Evolutionary conservation across 164 flowering plant species (phyloP).

Genomic region (Protea cynaroides): DNA sequence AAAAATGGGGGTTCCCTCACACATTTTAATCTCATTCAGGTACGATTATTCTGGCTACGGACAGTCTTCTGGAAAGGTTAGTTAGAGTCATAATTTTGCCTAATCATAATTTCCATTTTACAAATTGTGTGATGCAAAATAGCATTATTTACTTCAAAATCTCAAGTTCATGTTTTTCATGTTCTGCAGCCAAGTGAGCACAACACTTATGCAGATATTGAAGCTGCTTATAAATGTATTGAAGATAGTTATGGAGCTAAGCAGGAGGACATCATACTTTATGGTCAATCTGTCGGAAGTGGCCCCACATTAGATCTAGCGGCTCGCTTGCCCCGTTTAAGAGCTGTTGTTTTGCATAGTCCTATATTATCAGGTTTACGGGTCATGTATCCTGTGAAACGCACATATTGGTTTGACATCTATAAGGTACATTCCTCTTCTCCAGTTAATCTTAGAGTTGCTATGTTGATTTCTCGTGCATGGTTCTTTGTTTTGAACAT

Average conservation of each 20-base stretch:
- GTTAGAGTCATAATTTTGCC: constrained; percentile 12
- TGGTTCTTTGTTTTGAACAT: constrained; percentile 3
- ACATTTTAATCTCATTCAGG: constrained; percentile 34
- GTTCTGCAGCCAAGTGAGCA: constrained; percentile 80
- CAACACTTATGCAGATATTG: constrained; percentile 89
- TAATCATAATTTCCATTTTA: background rate
- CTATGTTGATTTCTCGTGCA: background rate
- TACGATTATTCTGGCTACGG: constrained; percentile 95
- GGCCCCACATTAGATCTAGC: constrained; percentile 91
- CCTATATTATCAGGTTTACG: constrained; percentile 91
- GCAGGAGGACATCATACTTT: constrained; percentile 80
- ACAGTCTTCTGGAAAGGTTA: constrained; percentile 84
- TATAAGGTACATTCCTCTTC: constrained; percentile 56
- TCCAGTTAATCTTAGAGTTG: background rate
- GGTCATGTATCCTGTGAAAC: constrained; percentile 95
- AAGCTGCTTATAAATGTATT: constrained; percentile 85
- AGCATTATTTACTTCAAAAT: background rate
- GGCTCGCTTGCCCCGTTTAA: constrained; percentile 58
- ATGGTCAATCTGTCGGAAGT: constrained; percentile 95
- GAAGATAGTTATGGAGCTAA: constrained; percentile 79
- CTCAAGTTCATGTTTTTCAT: constrained; percentile 13
- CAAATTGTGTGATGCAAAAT: background rate
- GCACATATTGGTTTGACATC: constrained; percentile 91
- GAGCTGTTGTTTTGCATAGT: constrained; percentile 86
- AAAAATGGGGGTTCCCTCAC: constrained; percentile 1